phyloP scores from a whole-genome alignment of 2,329 filamentous ascomycete species.

The Fonsecaea erecta region DNA sequence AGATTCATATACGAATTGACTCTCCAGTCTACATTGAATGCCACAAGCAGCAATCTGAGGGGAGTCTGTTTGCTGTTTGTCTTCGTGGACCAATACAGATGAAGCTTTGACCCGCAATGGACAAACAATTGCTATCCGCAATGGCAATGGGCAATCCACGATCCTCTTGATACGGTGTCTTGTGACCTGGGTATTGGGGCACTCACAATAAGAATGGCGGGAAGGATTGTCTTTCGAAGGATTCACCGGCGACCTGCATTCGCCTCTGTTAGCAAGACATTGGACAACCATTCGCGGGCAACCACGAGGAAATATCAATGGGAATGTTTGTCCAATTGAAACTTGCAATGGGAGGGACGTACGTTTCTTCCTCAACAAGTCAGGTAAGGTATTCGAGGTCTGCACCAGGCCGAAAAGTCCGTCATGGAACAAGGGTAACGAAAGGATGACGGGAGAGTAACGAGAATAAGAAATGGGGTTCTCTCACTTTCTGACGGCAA shows the following conservation, averaged over 20 bases:
- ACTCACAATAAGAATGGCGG: not conserved
- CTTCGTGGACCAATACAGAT: not conserved
- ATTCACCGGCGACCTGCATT: not conserved
- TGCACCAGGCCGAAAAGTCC: no score
- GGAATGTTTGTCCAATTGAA: not conserved
- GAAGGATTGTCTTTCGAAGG: not conserved
- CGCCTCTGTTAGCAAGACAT: not conserved
- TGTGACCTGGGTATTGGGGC: not conserved
- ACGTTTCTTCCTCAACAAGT: not conserved
- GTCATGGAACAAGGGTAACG: not conserved
- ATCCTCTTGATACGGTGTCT: not conserved
- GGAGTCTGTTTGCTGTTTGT: constrained; percentile 2
- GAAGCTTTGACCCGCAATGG: not conserved
- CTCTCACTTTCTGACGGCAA: constrained; percentile 2
- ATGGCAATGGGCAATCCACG: not conserved
- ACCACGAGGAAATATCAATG: not conserved
- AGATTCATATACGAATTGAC: not conserved
- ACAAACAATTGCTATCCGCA: not conserved
- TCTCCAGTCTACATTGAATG: not conserved
- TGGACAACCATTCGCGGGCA: not conserved
- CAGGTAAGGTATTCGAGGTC: no score
- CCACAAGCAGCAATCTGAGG: not conserved
- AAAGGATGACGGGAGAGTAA: constrained; percentile 12
- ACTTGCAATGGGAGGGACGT: not conserved
- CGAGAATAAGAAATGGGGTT: constrained; percentile 3